phyloP scores from a whole-genome alignment of 2,329 filamentous ascomycete genomes.

The Colletotrichum sp. region DNA sequence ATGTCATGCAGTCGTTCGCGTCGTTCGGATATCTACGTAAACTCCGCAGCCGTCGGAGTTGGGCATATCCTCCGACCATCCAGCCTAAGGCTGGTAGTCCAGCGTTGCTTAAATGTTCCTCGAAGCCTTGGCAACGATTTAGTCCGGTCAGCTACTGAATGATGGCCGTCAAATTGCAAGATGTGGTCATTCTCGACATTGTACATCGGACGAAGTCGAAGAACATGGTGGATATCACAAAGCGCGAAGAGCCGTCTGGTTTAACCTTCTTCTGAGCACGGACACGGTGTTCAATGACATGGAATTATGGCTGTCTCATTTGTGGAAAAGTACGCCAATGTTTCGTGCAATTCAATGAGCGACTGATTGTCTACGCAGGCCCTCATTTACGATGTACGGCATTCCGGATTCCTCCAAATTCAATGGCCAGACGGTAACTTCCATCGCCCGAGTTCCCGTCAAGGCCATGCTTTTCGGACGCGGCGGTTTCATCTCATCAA shows the following conservation, averaged over 20 bases:
- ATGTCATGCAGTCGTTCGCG: background rate
- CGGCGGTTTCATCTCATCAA: background rate
- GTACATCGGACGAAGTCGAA: background rate
- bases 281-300: background rate
- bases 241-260: background rate
- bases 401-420: background rate
- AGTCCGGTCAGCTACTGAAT: background rate
- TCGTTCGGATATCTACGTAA: background rate
- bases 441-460: background rate
- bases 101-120: fast-evolving
- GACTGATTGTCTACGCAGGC: background rate
- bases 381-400: background rate
- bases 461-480: background rate
- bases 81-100: fast-evolving
- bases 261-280: background rate
- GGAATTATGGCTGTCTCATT: background rate
- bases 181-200: fast-evolving
- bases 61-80: fast-evolving
- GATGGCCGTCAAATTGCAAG: background rate
- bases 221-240: fast-evolving
- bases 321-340: background rate
- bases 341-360: background rate
- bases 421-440: background rate
- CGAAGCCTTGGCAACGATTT: background rate
- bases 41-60: background rate